Base-by-base conservation (phyloP, 1,284 basidiomycete species). In the Cystobasidium pallidum region DNA sequence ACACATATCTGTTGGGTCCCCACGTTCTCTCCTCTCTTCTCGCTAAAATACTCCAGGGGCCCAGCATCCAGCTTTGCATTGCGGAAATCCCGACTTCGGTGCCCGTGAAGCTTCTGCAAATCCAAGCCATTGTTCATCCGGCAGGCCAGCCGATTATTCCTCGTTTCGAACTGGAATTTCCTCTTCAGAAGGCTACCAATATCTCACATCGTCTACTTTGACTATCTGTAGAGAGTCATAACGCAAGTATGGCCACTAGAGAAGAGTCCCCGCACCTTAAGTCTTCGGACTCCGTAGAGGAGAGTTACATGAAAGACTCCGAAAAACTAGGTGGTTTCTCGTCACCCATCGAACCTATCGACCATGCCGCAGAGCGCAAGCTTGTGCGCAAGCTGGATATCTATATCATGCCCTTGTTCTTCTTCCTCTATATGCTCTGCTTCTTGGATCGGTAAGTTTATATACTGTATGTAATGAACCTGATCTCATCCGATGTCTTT, bases 371-470 rank as follows among this genome's bases (percentile, higher is more conserved):
- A 0, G 75, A 76, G 66, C 68, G 73, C 43, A 57, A 55, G 3
- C 73, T 77, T 3, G 47, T 77, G 0, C 49, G 73, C 30, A 77
- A 77, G 74, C 67, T 77, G 54, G 76, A 77, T 45, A 36, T 71
- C 4, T 34, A 73, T 24, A 47, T 64, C 10, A 51, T 65, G 45
- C 66, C 59, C 15, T 15, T 73, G 13, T 51, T 54, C 19, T 43
- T 62, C 21, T 47, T 45, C n/a, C 51, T 70, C 36, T 61, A 62
- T 30, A 54, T 61, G 26, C 72, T 75, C 26, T 75, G 74, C 45
- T 75, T 75, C 39, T 70, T 75, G 26, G 75, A 70, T 26, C 65
- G 68, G 54, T 54, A 17, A 15, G 41, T 11, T 3, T 39, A 15
- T 8, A 15, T 21, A 7, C 15, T n/a, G 8, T 1, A 10, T n/a